phyloP scores from a whole-genome alignment of 2,329 filamentous ascomycete species.

The Nannizzia gypsea region DNA sequence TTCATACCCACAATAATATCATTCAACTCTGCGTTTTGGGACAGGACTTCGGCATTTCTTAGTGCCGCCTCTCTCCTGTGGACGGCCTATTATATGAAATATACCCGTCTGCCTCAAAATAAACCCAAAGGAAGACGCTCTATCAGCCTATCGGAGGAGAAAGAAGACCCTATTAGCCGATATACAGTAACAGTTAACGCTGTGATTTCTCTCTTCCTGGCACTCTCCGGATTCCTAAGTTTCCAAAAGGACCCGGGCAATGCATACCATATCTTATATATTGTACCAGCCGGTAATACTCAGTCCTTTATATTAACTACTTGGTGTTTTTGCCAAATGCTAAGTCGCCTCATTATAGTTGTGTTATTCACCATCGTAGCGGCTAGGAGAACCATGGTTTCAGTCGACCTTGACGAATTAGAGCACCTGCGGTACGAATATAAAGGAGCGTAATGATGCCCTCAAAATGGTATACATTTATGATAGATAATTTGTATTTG shows the following conservation, averaged over 20 bases:
- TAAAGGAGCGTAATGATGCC: constrained; percentile 25
- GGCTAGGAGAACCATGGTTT: constrained; percentile 26
- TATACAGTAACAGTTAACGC: constrained; percentile 22
- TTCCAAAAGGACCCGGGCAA: constrained; percentile 6
- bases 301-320: neutral
- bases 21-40: constrained; percentile 14
- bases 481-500: too few species aligned
- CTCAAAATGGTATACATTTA: neutral
- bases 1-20: constrained; percentile 9
- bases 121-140: constrained; percentile 24
- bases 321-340: neutral
- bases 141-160: constrained; percentile 10
- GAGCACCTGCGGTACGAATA: constrained; percentile 32
- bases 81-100: constrained; percentile 30
- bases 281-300: constrained; percentile 30
- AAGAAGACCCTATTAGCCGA: constrained; percentile 12
- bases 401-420: constrained; percentile 29
- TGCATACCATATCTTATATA: constrained; percentile 22
- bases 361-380: constrained; percentile 24
- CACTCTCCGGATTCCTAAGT: constrained; percentile 20
- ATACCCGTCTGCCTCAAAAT: constrained; percentile 18
- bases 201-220: constrained; percentile 22
- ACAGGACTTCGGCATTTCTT: constrained; percentile 19
- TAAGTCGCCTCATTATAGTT: constrained; percentile 16
- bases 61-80: constrained; percentile 27